phyloP scores from a whole-genome alignment of 1,284 basidiomycete genomes.

The Leccinum ponderosum region DNA sequence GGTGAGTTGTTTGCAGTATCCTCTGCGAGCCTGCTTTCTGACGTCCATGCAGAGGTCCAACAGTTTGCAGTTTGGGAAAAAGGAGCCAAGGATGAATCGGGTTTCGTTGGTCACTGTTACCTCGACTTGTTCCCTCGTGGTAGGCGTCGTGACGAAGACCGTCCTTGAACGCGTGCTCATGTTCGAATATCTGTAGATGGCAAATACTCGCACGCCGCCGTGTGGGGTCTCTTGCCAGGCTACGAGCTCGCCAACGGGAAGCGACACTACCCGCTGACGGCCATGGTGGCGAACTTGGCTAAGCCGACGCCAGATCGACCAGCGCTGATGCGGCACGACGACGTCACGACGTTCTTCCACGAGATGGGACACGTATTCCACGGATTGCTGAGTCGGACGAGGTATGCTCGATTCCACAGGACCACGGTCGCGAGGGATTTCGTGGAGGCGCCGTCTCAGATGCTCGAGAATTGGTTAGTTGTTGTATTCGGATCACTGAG shows the following conservation, averaged over 20 bases:
- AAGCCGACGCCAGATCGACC: conserved; percentile 79
- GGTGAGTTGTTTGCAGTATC: conserved; percentile 40
- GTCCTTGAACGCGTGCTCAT: not conserved
- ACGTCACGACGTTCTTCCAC: conserved; percentile 80
- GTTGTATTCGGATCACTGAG: not conserved
- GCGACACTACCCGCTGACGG: conserved; percentile 70
- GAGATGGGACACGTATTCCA: conserved; percentile 91
- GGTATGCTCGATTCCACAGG: conserved; percentile 78
- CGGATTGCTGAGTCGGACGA: conserved; percentile 70
- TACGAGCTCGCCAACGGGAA: conserved; percentile 53
- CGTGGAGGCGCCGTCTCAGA: conserved; percentile 85
- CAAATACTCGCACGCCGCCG: conserved; percentile 86
- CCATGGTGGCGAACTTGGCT: conserved; percentile 88
- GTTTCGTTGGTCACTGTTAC: conserved; percentile 79
- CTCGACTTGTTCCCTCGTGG: conserved; percentile 85
- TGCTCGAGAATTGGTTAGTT: conserved; percentile 85
- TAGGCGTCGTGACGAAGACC: conserved; percentile 28
- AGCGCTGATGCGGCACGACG: conserved; percentile 80
- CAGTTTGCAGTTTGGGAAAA: conserved; percentile 81
- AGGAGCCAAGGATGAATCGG: conserved; percentile 63
- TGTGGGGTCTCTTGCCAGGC: conserved; percentile 74
- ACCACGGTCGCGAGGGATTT: conserved; percentile 81
- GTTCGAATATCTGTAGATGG: conserved; percentile 41
- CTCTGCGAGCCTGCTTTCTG: not conserved
- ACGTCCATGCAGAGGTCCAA: conserved; percentile 60